Evolutionary conservation across 108 stramenopile genomes (phyloP).

Genomic region (Nitzschia sp.): DNA sequence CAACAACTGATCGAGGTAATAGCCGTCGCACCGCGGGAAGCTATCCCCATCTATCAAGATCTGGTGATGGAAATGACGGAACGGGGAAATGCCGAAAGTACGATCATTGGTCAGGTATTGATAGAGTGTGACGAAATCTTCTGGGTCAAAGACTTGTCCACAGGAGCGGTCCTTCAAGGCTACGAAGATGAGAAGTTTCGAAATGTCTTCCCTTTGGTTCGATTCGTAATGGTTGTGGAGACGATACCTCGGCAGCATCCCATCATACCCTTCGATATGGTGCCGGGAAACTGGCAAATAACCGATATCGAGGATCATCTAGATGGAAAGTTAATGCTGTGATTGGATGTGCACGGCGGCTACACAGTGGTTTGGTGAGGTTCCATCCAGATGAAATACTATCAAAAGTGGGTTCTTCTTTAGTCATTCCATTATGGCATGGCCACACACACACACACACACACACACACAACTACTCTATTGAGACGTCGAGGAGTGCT

Average conservation of each 20-base stretch:
- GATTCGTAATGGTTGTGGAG: slow-evolving; percentile 28
- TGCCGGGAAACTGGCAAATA: slow-evolving; percentile 29
- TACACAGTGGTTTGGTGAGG: no score
- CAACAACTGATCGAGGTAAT: neutral
- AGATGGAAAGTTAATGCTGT: no score
- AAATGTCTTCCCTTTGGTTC: slow-evolving; percentile 29
- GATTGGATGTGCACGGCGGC: no score
- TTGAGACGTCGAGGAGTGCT: no score
- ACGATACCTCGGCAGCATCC: no score
- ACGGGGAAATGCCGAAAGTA: slow-evolving; percentile 22
- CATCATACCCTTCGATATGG: no score
- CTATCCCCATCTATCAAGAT: slow-evolving; percentile 6
- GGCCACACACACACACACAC: no score
- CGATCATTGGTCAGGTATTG: slow-evolving; percentile 26
- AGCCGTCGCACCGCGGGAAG: neutral
- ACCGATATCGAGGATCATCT: slow-evolving; percentile 37
- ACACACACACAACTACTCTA: no score
- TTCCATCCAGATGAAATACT: no score
- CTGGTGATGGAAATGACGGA: neutral
- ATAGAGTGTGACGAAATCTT: slow-evolving; percentile 28
- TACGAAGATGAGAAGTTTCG: slow-evolving; percentile 1
- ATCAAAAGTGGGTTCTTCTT: no score
- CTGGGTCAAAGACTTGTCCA: slow-evolving; percentile 29
- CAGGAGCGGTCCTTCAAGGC: slow-evolving; percentile 26
- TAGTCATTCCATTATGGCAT: no score